Conservation (phyloP, 768 basidiomycete genomes). For the Hericium rajendrae region DNA sequence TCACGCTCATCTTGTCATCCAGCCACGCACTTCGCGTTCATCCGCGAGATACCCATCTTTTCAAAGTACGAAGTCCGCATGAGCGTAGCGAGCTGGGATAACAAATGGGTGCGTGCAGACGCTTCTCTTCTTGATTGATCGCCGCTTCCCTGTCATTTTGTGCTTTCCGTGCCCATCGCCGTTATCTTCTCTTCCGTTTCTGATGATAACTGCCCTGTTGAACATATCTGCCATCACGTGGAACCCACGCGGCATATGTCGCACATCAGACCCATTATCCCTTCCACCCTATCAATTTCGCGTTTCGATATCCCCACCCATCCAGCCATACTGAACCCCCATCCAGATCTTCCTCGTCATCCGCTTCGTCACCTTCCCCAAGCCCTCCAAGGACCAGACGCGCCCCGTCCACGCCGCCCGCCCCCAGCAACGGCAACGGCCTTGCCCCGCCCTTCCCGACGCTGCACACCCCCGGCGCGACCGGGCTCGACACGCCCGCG, state of each 20-base stretch:
- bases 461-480: conserved; percentile 19
- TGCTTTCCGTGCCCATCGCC: neutral
- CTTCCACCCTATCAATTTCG: no score
- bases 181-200: neutral
- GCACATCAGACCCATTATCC: no score
- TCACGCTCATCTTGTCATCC: neutral
- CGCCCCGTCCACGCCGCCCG: conserved; percentile 7
- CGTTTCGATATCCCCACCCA: neutral
- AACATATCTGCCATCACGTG: neutral
- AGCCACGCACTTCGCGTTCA: conserved; percentile 62
- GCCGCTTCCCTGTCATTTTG: neutral
- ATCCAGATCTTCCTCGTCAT: conserved; percentile 50
- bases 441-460: conserved; percentile 15
- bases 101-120: conserved; percentile 58
- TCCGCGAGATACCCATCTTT: conserved; percentile 62
- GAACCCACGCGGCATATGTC: no score
- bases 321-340: neutral
- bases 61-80: conserved; percentile 51
- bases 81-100: conserved; percentile 54
- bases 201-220: neutral
- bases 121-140: no score
- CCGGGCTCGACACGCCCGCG: neutral
- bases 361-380: conserved; percentile 52
- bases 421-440: conserved; percentile 1
- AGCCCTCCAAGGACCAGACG: conserved; percentile 15